These are phyloP conservation scores for Auxenochlorella pyrenoidosa DNA, from an alignment of 139 green algal genomes.

Conservation along the genomic window DNA sequence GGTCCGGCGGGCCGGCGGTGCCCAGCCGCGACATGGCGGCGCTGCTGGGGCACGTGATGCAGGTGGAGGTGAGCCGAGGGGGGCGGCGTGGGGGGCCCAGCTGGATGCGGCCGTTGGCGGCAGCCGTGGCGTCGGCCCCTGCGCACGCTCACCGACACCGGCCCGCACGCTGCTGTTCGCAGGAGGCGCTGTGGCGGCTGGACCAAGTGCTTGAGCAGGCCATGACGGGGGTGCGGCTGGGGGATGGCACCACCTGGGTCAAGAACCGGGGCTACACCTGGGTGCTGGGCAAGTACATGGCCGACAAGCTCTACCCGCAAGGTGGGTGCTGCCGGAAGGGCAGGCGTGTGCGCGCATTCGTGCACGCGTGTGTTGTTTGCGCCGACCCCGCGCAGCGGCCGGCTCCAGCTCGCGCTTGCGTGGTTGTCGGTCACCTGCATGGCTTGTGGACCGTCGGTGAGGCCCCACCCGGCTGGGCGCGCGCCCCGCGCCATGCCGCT, in stretches of 20 bases:
- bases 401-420: too few species aligned
- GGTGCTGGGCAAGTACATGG: constrained; percentile 20
- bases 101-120: too few species aligned
- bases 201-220: constrained; percentile 22
- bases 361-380: too few species aligned
- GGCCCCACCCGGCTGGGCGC: background rate
- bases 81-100: too few species aligned
- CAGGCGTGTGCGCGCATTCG: too few species aligned
- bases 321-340: background rate
- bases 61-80: constrained; percentile 18
- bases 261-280: constrained; percentile 23
- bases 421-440: too few species aligned
- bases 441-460: too few species aligned
- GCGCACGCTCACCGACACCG: too few species aligned
- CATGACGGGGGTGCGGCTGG: constrained; percentile 29
- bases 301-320: constrained; percentile 20
- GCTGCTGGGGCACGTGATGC: constrained; percentile 18
- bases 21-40: background rate
- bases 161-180: background rate
- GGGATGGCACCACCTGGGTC: constrained; percentile 32
- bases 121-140: too few species aligned
- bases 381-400: too few species aligned
- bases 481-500: too few species aligned
- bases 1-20: background rate
- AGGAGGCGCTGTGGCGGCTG: constrained; percentile 34